Evolutionary conservation across 2,329 filamentous ascomycete genomes (phyloP).

Genomic region (Dendrostoma leiphaemia): DNA sequence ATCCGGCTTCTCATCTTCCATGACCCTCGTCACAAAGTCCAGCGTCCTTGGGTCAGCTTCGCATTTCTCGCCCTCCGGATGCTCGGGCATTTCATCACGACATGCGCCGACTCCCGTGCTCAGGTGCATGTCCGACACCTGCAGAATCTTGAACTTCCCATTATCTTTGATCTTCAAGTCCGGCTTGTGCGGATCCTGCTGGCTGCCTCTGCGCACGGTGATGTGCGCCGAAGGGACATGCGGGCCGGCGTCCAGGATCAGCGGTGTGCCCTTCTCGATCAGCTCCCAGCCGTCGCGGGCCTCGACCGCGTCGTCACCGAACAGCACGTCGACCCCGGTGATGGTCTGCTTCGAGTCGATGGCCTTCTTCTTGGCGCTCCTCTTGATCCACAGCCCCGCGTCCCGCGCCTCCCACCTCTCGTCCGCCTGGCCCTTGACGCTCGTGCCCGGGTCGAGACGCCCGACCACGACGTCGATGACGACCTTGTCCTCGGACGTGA

Average conservation of each 20-base stretch:
- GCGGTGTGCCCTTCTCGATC: conserved; percentile 57
- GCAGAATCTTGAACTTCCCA: conserved; percentile 96
- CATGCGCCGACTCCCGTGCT: conserved; percentile 86
- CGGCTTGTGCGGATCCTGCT: conserved; percentile 64
- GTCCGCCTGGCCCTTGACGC: conserved; percentile 51
- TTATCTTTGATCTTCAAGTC: conserved; percentile 78
- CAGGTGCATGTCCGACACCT: conserved; percentile 90
- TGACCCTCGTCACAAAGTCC: conserved; percentile 78
- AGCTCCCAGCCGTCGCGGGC: conserved; percentile 83
- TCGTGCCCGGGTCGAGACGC: conserved; percentile 64
- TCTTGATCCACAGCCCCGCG: conserved; percentile 78
- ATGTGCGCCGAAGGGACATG: conserved; percentile 69
- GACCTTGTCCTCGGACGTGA: conserved; percentile 71
- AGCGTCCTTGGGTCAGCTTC: conserved; percentile 90
- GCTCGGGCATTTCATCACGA: conserved; percentile 78
- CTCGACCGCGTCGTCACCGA: conserved; percentile 88
- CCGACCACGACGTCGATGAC: conserved; percentile 77
- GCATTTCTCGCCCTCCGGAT: conserved; percentile 71
- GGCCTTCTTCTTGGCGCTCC: conserved; percentile 68
- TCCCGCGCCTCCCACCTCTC: conserved; percentile 76
- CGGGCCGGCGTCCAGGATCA: conserved; percentile 65
- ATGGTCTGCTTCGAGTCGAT: conserved; percentile 73
- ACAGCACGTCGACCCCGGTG: conserved; percentile 82
- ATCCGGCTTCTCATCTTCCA: conserved; percentile 93
- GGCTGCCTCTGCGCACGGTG: conserved; percentile 72